These are phyloP conservation scores for Globisporangium sylvaticum DNA, from an alignment of 352 stramenopile genomes.

Conservation along the genomic window DNA sequence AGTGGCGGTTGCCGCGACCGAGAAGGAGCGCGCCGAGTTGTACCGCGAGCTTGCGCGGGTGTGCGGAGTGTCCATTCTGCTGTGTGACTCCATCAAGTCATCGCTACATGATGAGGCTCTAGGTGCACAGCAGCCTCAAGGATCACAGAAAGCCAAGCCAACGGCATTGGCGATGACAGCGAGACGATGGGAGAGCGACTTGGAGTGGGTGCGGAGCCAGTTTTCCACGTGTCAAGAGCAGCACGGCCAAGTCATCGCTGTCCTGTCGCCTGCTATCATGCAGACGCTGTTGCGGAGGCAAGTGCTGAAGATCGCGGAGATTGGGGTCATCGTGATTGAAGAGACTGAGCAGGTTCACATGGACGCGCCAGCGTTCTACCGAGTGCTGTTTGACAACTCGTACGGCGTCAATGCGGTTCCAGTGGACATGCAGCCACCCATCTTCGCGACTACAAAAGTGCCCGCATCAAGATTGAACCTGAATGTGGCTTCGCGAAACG, in stretches of 20 bases:
- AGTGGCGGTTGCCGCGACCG: constrained; percentile 42
- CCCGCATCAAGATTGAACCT: constrained; percentile 53
- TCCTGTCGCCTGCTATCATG: constrained; percentile 48
- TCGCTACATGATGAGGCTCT: background rate
- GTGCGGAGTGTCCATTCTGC: constrained; percentile 34
- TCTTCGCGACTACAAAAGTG: constrained; percentile 59
- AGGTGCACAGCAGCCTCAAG: background rate
- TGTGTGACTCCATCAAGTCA: background rate
- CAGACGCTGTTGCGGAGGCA: constrained; percentile 35
- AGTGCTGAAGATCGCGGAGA: constrained; percentile 18
- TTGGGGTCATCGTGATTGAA: constrained; percentile 61
- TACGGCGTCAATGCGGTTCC: constrained; percentile 9
- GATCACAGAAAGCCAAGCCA: background rate
- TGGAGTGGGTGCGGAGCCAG: constrained; percentile 14
- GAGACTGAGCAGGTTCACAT: constrained; percentile 60
- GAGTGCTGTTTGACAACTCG: constrained; percentile 24
- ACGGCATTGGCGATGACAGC: background rate
- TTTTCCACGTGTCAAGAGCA: constrained; percentile 11
- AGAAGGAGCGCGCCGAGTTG: constrained; percentile 24
- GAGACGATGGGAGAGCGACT: constrained; percentile 24
- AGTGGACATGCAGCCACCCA: constrained; percentile 15
- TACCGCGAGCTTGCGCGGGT: constrained; percentile 39
- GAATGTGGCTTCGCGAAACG: constrained; percentile 28
- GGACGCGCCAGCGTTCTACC: constrained; percentile 58
- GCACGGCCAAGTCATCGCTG: constrained; percentile 25